Evolutionary conservation across 2,329 filamentous ascomycete species (phyloP).

Genomic region (Phaeomoniella chlamydospora): DNA sequence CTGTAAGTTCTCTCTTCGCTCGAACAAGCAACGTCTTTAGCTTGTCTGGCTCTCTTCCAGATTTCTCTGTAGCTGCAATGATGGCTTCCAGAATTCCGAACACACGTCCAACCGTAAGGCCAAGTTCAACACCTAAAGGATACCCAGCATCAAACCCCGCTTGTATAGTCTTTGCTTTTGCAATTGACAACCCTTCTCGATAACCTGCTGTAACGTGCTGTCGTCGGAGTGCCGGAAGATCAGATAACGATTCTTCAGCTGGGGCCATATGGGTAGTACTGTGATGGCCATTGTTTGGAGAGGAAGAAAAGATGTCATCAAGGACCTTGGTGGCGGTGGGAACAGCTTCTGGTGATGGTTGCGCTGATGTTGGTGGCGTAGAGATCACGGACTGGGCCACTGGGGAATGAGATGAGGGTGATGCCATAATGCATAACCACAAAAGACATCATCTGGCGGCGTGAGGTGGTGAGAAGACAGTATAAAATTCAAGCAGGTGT

Average conservation of each 20-base stretch:
- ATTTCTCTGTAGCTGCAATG: slow-evolving; percentile 17
- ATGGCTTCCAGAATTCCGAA: slow-evolving; percentile 68
- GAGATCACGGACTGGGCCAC: not conserved
- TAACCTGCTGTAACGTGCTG: slow-evolving; percentile 79
- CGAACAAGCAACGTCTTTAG: slow-evolving; percentile 4
- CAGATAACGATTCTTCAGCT: slow-evolving; percentile 31
- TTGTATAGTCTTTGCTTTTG: slow-evolving; percentile 67
- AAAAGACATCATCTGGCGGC: too few relatives aligned
- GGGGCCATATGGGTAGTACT: not conserved
- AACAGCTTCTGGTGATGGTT: not conserved
- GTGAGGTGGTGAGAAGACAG: too few relatives aligned
- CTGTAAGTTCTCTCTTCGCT: slow-evolving; percentile 7
- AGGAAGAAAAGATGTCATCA: not conserved
- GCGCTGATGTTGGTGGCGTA: not conserved
- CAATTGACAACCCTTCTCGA: slow-evolving; percentile 66
- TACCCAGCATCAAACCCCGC: slow-evolving; percentile 87
- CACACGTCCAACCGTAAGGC: slow-evolving; percentile 57
- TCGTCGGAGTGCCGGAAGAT: slow-evolving; percentile 58
- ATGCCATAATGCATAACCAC: not conserved
- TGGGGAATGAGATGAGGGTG: not conserved
- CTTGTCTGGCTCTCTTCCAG: not conserved
- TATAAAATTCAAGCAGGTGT: too few relatives aligned
- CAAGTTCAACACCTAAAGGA: slow-evolving; percentile 66
- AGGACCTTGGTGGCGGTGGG: not conserved
- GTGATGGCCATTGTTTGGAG: not conserved